Conservation (phyloP, 1,139 yeast genomes). For the Keqinozyma sinolaborantium region DNA sequence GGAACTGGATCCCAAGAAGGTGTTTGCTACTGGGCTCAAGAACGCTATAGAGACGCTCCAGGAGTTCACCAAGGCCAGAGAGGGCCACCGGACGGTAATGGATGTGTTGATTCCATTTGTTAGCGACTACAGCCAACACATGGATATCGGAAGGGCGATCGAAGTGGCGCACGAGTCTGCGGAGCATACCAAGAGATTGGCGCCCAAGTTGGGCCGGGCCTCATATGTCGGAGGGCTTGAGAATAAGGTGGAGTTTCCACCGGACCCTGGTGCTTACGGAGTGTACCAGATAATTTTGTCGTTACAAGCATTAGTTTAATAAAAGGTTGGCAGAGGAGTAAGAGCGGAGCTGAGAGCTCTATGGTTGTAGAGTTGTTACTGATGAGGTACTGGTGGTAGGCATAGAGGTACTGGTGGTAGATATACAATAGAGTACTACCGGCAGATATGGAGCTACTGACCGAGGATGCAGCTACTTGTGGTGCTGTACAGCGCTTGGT, state of each 20-base stretch:
- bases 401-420: no score
- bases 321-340: background rate
- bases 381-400: background rate
- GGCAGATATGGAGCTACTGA: no score
- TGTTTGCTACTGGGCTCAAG: slow-evolving; percentile 24
- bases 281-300: slow-evolving; percentile 21
- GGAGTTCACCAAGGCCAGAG: slow-evolving; percentile 44
- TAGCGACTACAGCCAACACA: slow-evolving; percentile 19
- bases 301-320: slow-evolving; percentile 6
- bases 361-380: background rate
- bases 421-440: no score
- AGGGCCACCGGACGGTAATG: slow-evolving; percentile 52
- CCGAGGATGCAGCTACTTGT: no score
- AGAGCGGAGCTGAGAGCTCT: background rate
- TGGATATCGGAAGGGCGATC: slow-evolving; percentile 25
- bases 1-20: slow-evolving; percentile 12
- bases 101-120: slow-evolving; percentile 51
- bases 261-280: slow-evolving; percentile 46
- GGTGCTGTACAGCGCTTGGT: no score
- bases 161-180: slow-evolving; percentile 35
- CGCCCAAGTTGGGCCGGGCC: slow-evolving; percentile 47
- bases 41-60: slow-evolving; percentile 31
- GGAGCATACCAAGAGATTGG: slow-evolving; percentile 36
- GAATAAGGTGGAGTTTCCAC: slow-evolving; percentile 24
- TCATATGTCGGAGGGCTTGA: slow-evolving; percentile 38